phyloP scores from a whole-genome alignment of 805 yeast genomes.

The Ogataea henricii region DNA sequence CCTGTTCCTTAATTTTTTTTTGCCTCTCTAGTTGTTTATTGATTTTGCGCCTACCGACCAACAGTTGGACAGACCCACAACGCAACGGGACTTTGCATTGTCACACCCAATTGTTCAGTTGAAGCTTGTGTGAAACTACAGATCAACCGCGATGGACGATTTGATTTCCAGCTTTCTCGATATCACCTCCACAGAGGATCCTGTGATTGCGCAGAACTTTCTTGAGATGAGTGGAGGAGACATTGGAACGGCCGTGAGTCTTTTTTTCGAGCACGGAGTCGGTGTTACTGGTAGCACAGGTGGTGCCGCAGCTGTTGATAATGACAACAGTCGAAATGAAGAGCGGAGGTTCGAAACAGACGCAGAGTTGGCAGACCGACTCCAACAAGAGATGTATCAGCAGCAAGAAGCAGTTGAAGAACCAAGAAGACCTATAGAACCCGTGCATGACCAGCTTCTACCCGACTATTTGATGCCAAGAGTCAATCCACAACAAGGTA shows the following conservation, averaged over 20 bases:
- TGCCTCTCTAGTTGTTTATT: conserved; percentile 12
- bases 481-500: conserved; percentile 36
- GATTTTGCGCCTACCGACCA: conserved; percentile 1
- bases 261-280: conserved; percentile 71
- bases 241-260: conserved; percentile 79
- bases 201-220: conserved; percentile 69
- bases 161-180: conserved; percentile 75
- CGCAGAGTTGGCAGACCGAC: conserved; percentile 58
- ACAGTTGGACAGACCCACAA: no score
- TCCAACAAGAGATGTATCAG: conserved; percentile 65
- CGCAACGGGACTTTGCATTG: no score
- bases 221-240: conserved; percentile 76
- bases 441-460: conserved; percentile 65
- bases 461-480: conserved; percentile 28
- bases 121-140: background rate
- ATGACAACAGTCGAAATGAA: conserved; percentile 4
- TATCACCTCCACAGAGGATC: conserved; percentile 74
- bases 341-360: conserved; percentile 27
- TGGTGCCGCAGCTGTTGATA: background rate
- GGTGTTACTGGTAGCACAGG: conserved; percentile 25
- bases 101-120: no score
- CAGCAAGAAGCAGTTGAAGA: conserved; percentile 42
- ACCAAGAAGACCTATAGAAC: conserved; percentile 78
- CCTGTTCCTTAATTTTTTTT: conserved; percentile 12
- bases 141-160: conserved; percentile 36